Base-by-base conservation (phyloP, 495 filamentous ascomycete genomes). In the Daldinia caldariorum region DNA sequence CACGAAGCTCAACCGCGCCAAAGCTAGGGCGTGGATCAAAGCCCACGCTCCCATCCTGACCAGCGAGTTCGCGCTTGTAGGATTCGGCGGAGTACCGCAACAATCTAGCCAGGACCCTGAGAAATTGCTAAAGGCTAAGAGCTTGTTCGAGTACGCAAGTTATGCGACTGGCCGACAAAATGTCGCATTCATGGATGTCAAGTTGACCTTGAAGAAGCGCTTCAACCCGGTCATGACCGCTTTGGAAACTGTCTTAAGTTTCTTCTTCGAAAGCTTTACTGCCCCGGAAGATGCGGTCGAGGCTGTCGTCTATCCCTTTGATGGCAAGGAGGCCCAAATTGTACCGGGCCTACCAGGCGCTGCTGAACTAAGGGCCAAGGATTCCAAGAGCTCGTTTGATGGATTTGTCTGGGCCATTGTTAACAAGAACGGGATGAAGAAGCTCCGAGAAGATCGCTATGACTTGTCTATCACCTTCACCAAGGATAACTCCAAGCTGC, bases 151-250 rank as follows among this genome's bases (percentile, higher is more conserved):
- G 78, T 99, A 89, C 79, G 80, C 87, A 58, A 89, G 92, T 6
- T 99, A 98, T 76, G 94, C 93, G n/a, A 94, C 92, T 54, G 95
- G 95, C 22, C 87, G 95, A 60, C 91, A 94, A 80, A 99, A 98
- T 74, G 86, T 97, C 61, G 94, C 95, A 14, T 97, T 94, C 77
- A 79, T 94, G 71, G 93, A 98, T 71, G 81, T 97, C 67, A 89
- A 91, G 76, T 79, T 99, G 72, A 90, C 88, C 53, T 85, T 99
- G 53, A 82, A 88, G 71, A 97, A 95, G 86, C 89, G 94, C 58
- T 96, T 92, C 82, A 98, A 97, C 83, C 96, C 95, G 0, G 71
- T 95, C 53, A 86, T 84, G 55, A 87, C 89, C 76, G 72, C 90
- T 39, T 84, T 87, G 69, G 95, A 99, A 76, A 78, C 77, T 10